Evolutionary conservation across 148 eudicot genomes (phyloP).

Genomic region (Silene uniflora): DNA sequence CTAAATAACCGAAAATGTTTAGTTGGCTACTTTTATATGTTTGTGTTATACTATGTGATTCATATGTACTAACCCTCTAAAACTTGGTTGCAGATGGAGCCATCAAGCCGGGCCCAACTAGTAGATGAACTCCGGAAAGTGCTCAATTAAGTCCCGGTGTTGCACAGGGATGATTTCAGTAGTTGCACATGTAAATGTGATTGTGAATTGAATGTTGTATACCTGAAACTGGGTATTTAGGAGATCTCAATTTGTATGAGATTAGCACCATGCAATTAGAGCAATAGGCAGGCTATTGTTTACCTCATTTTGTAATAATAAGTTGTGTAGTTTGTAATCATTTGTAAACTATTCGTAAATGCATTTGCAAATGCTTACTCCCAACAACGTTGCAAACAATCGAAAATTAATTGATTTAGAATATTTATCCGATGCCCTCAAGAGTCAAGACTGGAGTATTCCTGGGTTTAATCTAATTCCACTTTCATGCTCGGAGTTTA

Average conservation of each 20-base stretch:
- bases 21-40: neutral
- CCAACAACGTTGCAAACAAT: neutral
- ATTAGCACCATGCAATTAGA: constrained; percentile 1
- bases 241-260: neutral
- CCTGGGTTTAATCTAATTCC: too few relatives aligned
- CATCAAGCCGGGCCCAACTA: constrained; percentile 46
- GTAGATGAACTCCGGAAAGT: constrained; percentile 58
- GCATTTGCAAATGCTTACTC: neutral
- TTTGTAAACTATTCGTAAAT: neutral
- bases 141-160: constrained; percentile 27
- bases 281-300: too few relatives aligned
- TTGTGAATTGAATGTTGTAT: neutral
- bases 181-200: neutral
- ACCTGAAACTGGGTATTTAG: constrained; percentile 6
- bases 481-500: too few relatives aligned
- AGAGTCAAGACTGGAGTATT: too few relatives aligned
- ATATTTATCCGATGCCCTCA: too few relatives aligned
- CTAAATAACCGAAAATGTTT: neutral
- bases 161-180: neutral
- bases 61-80: neutral
- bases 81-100: constrained; percentile 51
- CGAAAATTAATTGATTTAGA: too few relatives aligned
- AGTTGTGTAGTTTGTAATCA: constrained; percentile 11
- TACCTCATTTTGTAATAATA: too few relatives aligned
- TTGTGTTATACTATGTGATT: neutral